These are phyloP conservation scores for Ascochyta koolunga DNA, from an alignment of 2,329 filamentous ascomycete genomes.

Conservation along the genomic window DNA sequence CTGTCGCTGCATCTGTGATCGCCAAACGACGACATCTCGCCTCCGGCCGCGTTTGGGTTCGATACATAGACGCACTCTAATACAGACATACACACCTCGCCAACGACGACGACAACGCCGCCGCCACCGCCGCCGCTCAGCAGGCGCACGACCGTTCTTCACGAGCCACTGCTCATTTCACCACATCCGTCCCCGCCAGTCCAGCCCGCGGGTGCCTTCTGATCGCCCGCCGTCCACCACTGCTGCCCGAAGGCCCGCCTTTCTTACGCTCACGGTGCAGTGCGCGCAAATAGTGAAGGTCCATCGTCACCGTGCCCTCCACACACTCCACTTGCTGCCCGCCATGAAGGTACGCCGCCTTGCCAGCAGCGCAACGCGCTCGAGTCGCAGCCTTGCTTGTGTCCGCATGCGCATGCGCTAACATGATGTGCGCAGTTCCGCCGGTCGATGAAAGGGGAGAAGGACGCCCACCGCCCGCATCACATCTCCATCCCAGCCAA, in stretches of 20 bases:
- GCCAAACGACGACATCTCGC: constrained; percentile 16
- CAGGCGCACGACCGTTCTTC: constrained; percentile 15
- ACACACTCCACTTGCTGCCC: constrained; percentile 6
- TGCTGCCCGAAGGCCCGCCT: constrained; percentile 15
- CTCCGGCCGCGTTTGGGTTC: constrained; percentile 9
- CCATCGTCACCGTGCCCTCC: constrained; percentile 12
- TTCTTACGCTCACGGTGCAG: constrained; percentile 20
- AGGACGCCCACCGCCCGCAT: constrained; percentile 69
- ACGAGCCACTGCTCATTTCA: constrained; percentile 25
- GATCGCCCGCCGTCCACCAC: constrained; percentile 16
- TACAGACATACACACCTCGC: not conserved
- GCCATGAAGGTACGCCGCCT: constrained; percentile 28
- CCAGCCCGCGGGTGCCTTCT: constrained; percentile 23
- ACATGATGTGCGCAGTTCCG: constrained; percentile 60
- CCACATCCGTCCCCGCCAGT: constrained; percentile 22
- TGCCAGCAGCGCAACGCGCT: constrained; percentile 8
- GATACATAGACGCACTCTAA: not conserved
- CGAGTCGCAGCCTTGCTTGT: constrained; percentile 27
- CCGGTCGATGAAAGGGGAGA: constrained; percentile 89
- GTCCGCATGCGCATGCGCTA: constrained; percentile 33
- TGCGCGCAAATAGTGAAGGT: constrained; percentile 15
- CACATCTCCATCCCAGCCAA: constrained; percentile 82
- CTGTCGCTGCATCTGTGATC: constrained; percentile 2
- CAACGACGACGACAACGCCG: too few species aligned
- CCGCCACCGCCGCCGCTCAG: not conserved